Conservation (phyloP, 2,329 filamentous ascomycete species). For the Fusarium algeriense region DNA sequence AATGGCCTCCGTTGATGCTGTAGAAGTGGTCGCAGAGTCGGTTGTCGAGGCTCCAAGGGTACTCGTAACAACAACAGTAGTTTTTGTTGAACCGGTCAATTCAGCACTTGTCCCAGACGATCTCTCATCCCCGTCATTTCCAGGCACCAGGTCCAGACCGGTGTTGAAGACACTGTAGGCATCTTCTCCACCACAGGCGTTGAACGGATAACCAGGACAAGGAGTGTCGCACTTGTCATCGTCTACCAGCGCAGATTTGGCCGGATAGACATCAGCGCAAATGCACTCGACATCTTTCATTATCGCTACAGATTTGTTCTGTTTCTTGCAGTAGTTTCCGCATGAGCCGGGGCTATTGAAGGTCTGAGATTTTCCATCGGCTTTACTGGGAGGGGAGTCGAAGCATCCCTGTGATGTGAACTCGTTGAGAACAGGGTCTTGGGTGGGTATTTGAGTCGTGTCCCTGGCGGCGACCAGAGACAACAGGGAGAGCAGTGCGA, state of each 20-base stretch:
- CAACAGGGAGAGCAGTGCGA: not conserved
- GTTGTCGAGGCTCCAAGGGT: not conserved
- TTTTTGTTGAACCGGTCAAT: not conserved
- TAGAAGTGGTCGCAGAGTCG: not conserved
- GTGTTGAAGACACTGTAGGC: slow-evolving; percentile 31
- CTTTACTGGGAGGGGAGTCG: slow-evolving; percentile 5
- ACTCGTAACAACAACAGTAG: not conserved
- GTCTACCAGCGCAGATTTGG: slow-evolving; percentile 7
- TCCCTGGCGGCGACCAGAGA: not conserved
- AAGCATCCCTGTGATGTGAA: slow-evolving; percentile 36
- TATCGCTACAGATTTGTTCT: slow-evolving; percentile 7
- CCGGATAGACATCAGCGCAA: slow-evolving; percentile 32
- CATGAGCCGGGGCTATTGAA: slow-evolving; percentile 16
- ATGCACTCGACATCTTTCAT: slow-evolving; percentile 7
- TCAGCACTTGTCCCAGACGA: not conserved
- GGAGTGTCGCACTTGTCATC: slow-evolving; percentile 27
- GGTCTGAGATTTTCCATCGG: no score
- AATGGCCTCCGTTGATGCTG: not conserved
- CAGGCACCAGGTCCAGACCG: not conserved
- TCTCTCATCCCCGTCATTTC: not conserved
- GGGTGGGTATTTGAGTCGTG: slow-evolving; percentile 52
- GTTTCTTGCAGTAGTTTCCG: not conserved
- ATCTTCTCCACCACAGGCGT: slow-evolving; percentile 28
- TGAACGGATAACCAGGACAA: slow-evolving; percentile 19
- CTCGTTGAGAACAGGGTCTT: not conserved